phyloP scores from a whole-genome alignment of 305 asterid species.

The Fraxinus sp. region DNA sequence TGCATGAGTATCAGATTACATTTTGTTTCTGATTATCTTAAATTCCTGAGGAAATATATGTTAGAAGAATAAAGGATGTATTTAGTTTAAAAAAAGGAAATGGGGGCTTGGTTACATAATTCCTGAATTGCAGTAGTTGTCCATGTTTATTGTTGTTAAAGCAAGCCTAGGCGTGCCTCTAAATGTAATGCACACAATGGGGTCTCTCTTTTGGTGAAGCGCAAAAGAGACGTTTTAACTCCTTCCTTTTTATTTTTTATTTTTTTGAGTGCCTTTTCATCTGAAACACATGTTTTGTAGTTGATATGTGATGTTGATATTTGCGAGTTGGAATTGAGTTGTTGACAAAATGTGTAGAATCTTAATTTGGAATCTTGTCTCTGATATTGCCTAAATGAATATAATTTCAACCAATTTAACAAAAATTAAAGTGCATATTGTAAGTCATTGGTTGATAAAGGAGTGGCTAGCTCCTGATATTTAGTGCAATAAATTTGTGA shows the following conservation, averaged over 20 bases:
- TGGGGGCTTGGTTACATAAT: background rate
- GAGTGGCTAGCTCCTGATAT: background rate
- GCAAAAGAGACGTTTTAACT: background rate
- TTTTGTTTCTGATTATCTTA: background rate
- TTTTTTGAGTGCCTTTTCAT: background rate
- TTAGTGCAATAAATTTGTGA: background rate
- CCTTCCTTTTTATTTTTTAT: no score
- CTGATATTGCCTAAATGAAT: background rate
- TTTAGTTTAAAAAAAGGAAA: background rate
- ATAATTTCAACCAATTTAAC: background rate
- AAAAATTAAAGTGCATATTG: background rate
- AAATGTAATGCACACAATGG: background rate
- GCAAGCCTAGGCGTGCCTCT: background rate
- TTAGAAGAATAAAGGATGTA: background rate
- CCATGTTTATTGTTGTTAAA: background rate
- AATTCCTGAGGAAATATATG: slow-evolving; percentile 8
- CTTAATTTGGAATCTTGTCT: background rate
- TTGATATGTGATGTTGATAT: background rate
- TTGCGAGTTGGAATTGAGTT: background rate
- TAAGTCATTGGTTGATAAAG: background rate
- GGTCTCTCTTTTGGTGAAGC: background rate
- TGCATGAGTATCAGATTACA: background rate
- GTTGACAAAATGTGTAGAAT: background rate
- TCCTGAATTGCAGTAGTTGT: background rate
- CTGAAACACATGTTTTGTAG: background rate